Conservation (phyloP, 768 basidiomycete genomes). For the Phallus indusiatus region DNA sequence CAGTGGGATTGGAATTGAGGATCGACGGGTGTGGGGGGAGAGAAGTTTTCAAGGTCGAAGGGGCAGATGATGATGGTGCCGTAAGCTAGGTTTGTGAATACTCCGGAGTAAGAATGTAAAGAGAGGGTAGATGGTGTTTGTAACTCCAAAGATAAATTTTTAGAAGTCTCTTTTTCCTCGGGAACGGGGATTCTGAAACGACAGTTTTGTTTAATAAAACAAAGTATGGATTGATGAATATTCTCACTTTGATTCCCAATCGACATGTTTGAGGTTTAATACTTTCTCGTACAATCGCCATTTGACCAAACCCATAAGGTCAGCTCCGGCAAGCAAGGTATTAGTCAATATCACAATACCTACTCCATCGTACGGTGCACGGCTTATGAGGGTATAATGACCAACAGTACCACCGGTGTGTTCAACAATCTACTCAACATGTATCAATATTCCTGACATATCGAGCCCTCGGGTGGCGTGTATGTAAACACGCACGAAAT, state of each 20-base stretch:
- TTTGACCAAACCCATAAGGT: constrained; percentile 7
- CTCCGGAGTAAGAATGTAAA: constrained; percentile 26
- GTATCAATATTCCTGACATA: background rate
- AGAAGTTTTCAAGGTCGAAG: constrained; percentile 14
- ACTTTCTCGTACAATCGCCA: constrained; percentile 18
- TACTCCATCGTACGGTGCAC: constrained; percentile 27
- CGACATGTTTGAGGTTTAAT: constrained; percentile 2
- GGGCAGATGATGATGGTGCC: constrained; percentile 29
- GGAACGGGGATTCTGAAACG: too few relatives aligned
- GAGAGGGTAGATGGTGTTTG: background rate
- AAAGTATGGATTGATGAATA: background rate
- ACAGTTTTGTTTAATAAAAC: background rate
- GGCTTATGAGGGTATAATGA: constrained; percentile 20
- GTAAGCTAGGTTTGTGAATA: constrained; percentile 30
- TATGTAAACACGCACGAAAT: constrained; percentile 24
- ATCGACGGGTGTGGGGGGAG: constrained; percentile 18
- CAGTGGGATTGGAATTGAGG: background rate
- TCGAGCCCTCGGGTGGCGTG: background rate
- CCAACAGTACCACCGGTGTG: constrained; percentile 29
- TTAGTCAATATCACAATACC: constrained; percentile 30
- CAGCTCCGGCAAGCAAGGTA: constrained; percentile 13
- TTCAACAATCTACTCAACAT: constrained; percentile 21
- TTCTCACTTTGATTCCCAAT: constrained; percentile 10
- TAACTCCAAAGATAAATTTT: background rate
- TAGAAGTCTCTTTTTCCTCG: background rate